A percentile compares a stretch with the other conserved stretches of the same genome.
phyloP scores from a whole-genome alignment of 139 green algal genomes.

The Tetradesmus obliquus region DNA sequence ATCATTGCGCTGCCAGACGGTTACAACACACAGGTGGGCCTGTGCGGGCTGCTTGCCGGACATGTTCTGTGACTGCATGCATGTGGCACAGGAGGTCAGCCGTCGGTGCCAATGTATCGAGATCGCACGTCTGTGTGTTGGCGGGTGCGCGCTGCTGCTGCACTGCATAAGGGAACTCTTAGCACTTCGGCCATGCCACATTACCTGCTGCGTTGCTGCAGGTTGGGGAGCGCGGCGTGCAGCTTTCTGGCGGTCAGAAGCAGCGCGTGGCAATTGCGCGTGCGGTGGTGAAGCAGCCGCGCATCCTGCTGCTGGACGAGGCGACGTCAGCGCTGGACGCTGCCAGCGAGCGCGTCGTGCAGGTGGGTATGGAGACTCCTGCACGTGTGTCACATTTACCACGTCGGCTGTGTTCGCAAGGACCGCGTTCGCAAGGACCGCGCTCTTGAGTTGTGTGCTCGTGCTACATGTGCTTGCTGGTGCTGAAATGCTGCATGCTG shows the following conservation, averaged over 20 bases:
- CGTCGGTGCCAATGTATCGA: too few relatives aligned
- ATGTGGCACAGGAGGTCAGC: too few relatives aligned
- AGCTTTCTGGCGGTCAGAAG: slow-evolving; percentile 76
- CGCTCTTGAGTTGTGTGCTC: too few relatives aligned
- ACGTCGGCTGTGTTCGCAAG: too few relatives aligned
- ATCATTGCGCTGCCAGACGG: slow-evolving; percentile 72
- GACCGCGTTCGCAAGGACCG: too few relatives aligned
- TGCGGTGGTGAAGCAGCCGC: slow-evolving; percentile 83
- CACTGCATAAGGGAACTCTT: too few relatives aligned
- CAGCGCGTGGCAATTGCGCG: slow-evolving; percentile 85
- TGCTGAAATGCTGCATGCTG: too few relatives aligned
- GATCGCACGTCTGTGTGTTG: too few relatives aligned
- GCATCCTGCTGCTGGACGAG: slow-evolving; percentile 70
- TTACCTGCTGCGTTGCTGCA: background rate
- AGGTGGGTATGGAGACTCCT: slow-evolving; percentile 40
- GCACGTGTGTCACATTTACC: background rate
- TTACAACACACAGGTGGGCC: slow-evolving; percentile 53
- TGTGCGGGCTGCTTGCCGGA: background rate
- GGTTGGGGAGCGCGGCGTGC: slow-evolving; percentile 59
- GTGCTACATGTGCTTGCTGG: too few relatives aligned
- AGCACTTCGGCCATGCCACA: too few relatives aligned
- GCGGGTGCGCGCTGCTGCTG: background rate
- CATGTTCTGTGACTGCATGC: background rate
- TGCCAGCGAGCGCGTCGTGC: slow-evolving; percentile 69
- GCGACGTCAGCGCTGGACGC: slow-evolving; percentile 77